phyloP scores from a whole-genome alignment of 345 rosid species.

The Citrus australasica region DNA sequence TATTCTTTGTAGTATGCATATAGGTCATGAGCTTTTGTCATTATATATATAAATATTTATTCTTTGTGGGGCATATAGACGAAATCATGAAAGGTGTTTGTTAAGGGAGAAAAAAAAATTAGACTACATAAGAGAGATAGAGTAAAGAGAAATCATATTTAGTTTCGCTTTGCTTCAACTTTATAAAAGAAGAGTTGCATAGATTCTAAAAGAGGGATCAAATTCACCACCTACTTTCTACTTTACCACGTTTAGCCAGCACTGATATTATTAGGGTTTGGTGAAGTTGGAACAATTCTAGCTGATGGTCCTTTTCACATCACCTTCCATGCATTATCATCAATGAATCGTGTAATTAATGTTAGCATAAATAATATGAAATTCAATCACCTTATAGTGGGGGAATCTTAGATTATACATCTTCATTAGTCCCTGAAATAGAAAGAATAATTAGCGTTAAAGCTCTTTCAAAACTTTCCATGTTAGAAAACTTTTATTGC shows the following conservation, averaged over 20 bases:
- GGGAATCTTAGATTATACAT: too few species aligned
- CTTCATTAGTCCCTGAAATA: too few species aligned
- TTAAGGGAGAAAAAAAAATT: not conserved
- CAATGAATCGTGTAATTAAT: not conserved
- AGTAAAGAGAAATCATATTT: not conserved
- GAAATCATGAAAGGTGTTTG: not conserved
- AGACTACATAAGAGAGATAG: too few species aligned
- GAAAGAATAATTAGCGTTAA: too few species aligned
- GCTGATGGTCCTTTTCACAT: not conserved
- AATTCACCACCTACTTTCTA: constrained; percentile 7
- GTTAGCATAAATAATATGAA: not conserved
- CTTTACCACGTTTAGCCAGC: not conserved
- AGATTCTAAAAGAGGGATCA: constrained; percentile 3
- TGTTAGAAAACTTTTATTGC: too few species aligned
- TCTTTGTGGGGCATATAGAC: not conserved
- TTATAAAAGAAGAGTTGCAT: not conserved
- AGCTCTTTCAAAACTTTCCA: too few species aligned
- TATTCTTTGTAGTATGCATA: not conserved
- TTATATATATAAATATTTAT: not conserved
- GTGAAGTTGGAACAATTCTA: constrained; percentile 1
- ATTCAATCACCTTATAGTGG: too few species aligned
- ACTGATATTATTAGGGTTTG: not conserved
- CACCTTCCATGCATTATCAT: not conserved
- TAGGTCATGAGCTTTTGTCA: too few species aligned
- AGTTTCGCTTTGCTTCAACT: not conserved